Percentiles rank a stretch among this genome's conserved stretches.
phyloP scores from a whole-genome alignment of 106 monocot genomes.

The Platanthera zijinensis region DNA sequence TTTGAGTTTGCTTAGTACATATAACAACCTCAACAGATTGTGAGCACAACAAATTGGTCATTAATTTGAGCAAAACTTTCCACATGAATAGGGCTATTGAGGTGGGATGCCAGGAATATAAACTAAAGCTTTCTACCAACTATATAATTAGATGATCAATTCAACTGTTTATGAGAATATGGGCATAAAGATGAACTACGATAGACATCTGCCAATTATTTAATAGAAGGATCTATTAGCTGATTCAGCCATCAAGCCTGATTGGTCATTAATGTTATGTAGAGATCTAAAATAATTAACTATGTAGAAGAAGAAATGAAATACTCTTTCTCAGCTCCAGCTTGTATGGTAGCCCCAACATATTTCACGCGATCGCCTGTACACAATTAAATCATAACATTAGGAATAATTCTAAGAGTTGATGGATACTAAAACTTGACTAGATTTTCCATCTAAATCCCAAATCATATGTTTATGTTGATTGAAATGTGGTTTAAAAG shows the following conservation, averaged over 20 bases:
- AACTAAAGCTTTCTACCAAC: not conserved
- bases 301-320: not conserved
- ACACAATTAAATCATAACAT: not conserved
- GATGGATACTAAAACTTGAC: not conserved
- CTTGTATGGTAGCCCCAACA: constrained; percentile 6
- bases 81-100: not conserved
- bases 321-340: constrained; percentile 8
- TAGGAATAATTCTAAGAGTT: not conserved
- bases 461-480: not conserved
- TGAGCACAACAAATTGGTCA: not conserved
- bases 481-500: not conserved
- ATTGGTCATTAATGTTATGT: not conserved
- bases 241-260: not conserved
- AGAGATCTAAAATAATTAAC: not conserved
- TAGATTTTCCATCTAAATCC: not conserved
- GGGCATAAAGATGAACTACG: not conserved
- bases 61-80: not conserved
- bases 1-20: too few species aligned
- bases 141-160: not conserved
- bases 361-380: constrained; percentile 15
- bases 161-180: not conserved
- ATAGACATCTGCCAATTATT: not conserved
- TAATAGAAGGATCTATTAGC: not conserved
- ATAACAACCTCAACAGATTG: not conserved
- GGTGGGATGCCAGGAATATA: not conserved